These are phyloP conservation scores for Aspergillus egyptiacus DNA, from an alignment of 495 filamentous ascomycete species.

Conservation along the genomic window DNA sequence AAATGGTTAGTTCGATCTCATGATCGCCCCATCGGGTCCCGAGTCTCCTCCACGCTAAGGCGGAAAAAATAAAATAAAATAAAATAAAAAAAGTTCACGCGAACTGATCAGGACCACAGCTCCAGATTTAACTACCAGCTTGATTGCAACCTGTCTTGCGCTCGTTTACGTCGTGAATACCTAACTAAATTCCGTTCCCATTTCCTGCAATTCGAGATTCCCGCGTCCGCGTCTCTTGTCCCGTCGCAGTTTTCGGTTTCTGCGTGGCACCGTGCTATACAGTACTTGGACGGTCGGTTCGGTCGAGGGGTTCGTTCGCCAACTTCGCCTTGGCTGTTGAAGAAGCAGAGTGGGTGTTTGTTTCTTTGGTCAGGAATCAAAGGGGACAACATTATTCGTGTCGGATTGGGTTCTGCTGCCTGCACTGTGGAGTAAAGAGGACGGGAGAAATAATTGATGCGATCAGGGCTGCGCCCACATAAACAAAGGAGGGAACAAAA, in stretches of 20 bases:
- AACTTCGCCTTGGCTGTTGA: too few species aligned
- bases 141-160: constrained; percentile 1
- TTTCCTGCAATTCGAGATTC: too few species aligned
- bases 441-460: neutral
- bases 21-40: neutral
- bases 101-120: constrained; percentile 9
- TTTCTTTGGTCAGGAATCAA: neutral
- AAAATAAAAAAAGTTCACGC: constrained; percentile 7
- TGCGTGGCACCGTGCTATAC: too few species aligned
- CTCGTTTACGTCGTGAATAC: too few species aligned
- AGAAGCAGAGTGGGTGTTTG: too few species aligned
- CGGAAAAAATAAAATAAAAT: too few species aligned
- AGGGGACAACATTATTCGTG: neutral
- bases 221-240: too few species aligned
- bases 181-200: too few species aligned
- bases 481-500: neutral
- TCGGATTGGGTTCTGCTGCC: neutral
- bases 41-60: constrained; percentile 8
- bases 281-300: too few species aligned
- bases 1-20: neutral
- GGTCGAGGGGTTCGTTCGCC: too few species aligned
- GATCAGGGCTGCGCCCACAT: neutral
- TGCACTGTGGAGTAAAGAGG: neutral
- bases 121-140: neutral
- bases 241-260: too few species aligned